Base-by-base conservation (phyloP, 208 protist genomes). In the Acanthamoeba royreba region DNA sequence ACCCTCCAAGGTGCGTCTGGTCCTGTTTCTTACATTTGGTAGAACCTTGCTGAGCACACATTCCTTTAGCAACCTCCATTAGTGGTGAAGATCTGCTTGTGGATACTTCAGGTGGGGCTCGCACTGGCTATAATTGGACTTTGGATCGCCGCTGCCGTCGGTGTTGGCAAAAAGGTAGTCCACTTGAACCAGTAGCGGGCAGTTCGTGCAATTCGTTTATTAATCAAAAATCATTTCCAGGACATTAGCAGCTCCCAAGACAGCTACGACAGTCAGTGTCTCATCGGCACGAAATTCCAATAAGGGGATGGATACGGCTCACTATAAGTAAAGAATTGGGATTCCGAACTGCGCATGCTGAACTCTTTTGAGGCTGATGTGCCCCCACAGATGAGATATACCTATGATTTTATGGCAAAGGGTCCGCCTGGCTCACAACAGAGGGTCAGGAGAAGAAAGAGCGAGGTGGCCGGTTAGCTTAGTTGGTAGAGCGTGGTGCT, bases 141-240 rank as follows among this genome's bases (percentile, higher is more conserved):
- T 8, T 88, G 79, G 79, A 61, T 88, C 79, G 79, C 79, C 52
- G 58, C 79, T 4, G 79, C 79, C 45, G 79, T 88, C n/a, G 79
- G 79, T 47, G 58, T 88, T 40, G 79, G 79, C 0, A 25, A 88
- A 0, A 88, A 88, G 79, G 79, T 88, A 74, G 15, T 8, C n/a
- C 1, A 4, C 15, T 4, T 69, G 2, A 69, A 69, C 40, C 2
- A 8, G 2, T 25, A 9, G 15, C 58, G 15, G 31, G 28, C 40
- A 19, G 55, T n/a, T n/a, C n/a, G n/a, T n/a, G n/a, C n/a, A n/a
- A n/a, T n/a, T 66, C 33, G 19, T 66, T 17, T 25, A 66, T 25
- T 25, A 28, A 5, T 66, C 33, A 25, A 5, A n/a, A 8, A 66
- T 25, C 8, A 66, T 66, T 66, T 61, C 53, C 63, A 74, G 63